Percentiles rank a stretch among this genome's conserved stretches.
phyloP scores from a whole-genome alignment of 2,329 filamentous ascomycete species.

The Herpotrichia juniperi region DNA sequence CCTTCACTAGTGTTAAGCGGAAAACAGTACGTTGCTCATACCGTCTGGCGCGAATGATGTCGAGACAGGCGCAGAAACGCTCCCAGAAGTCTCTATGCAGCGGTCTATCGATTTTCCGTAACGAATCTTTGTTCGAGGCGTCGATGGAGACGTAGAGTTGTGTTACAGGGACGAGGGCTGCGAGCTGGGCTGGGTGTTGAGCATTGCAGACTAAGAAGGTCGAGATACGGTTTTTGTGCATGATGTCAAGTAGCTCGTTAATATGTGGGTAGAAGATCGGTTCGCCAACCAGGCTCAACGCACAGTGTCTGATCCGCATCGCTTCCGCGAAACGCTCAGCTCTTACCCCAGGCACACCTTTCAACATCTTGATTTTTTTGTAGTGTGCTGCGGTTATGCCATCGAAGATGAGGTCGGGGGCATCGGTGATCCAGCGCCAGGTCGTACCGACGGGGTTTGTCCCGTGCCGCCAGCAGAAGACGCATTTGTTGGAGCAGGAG shows the following conservation, averaged over 20 bases:
- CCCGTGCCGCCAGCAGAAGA: conserved; percentile 98
- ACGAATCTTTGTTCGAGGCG: conserved; percentile 84
- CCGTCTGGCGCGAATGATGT: conserved; percentile 83
- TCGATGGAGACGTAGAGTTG: conserved; percentile 98
- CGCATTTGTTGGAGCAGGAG: conserved; percentile 96
- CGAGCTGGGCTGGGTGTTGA: conserved; percentile 91
- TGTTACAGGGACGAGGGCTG: conserved; percentile 81
- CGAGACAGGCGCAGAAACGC: conserved; percentile 87
- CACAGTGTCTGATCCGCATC: conserved; percentile 91
- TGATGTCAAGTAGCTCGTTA: conserved; percentile 84
- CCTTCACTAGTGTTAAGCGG: conserved; percentile 92
- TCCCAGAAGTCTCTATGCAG: conserved; percentile 98
- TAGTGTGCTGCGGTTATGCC: conserved; percentile 93
- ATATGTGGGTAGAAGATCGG: conserved; percentile 99
- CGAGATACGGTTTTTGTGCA: conserved; percentile 86
- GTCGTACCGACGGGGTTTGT: conserved; percentile 96
- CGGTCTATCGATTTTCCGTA: conserved; percentile 88
- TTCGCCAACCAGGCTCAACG: conserved; percentile 89
- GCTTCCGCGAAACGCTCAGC: conserved; percentile 92
- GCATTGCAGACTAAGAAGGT: conserved; percentile 97
- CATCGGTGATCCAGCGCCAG: conserved; percentile 95
- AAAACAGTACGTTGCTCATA: conserved; percentile 92
- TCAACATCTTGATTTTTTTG: conserved; percentile 97
- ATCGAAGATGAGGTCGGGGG: conserved; percentile 85
- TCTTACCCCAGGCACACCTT: conserved; percentile 88